phyloP scores from a whole-genome alignment of 106 monocot species.

The Dendrobium huoshanense region DNA sequence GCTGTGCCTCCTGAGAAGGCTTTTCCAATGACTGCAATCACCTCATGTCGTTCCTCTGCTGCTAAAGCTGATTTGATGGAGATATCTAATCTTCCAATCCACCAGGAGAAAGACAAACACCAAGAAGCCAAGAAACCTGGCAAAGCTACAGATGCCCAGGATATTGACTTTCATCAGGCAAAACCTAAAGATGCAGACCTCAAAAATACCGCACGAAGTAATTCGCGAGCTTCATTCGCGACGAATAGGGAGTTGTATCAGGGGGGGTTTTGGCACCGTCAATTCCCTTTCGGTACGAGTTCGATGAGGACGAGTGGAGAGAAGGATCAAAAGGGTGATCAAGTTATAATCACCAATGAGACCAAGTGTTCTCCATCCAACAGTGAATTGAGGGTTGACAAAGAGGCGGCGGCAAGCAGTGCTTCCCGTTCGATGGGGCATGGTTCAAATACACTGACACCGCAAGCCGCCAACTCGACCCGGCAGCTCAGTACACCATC shows the following conservation, averaged over 20 bases:
- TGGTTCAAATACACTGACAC: conserved; percentile 6
- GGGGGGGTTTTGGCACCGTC: conserved; percentile 39
- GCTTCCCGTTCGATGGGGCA: background rate
- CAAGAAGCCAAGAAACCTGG: conserved; percentile 21
- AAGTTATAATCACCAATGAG: conserved; percentile 19
- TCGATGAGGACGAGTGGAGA: conserved; percentile 19
- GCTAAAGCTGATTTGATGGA: conserved; percentile 38
- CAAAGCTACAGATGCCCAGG: conserved; percentile 19
- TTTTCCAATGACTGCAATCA: conserved; percentile 80
- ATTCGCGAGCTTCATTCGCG: conserved; percentile 17
- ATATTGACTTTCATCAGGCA: conserved; percentile 12
- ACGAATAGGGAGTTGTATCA: conserved; percentile 28
- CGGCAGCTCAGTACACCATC: conserved; percentile 31
- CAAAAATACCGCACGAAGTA: conserved; percentile 9
- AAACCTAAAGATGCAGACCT: conserved; percentile 28
- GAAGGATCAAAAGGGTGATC: conserved; percentile 28
- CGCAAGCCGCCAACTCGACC: conserved; percentile 16
- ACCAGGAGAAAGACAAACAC: conserved; percentile 39
- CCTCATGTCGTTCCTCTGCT: conserved; percentile 48
- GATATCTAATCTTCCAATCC: conserved; percentile 7
- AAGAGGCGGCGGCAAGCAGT: too few species aligned
- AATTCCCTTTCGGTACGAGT: conserved; percentile 22
- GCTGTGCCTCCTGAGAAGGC: conserved; percentile 93
- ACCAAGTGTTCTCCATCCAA: conserved; percentile 6
- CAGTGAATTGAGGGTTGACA: conserved; percentile 14